Evolutionary conservation across 2,329 filamentous ascomycete genomes (phyloP), one percentile per base, ranked within the genome.

Genomic region (Sporothrix sp.): DNA sequence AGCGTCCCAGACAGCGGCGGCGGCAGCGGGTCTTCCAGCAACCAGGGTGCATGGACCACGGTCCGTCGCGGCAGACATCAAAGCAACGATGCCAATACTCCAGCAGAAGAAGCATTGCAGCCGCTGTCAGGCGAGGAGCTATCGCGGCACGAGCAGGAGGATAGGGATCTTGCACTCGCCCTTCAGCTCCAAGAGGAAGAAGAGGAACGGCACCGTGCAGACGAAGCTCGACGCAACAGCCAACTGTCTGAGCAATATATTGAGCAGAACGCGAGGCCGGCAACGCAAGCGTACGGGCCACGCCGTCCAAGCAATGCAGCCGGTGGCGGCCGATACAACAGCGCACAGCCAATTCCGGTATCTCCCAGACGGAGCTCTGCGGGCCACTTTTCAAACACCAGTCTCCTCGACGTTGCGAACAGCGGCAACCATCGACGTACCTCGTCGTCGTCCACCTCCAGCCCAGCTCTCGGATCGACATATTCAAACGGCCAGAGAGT

Each of bases 131-230:
- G 13, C 23, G 36, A 53, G 10, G 21, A 43, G 25, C 40, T 50
- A 13, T 43, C 48, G n/a, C 66, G 69, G 55, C 67, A 73, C 56
- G 74, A 84, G 67, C 76, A 94, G 70, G 81, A 96, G 67, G 90
- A 96, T 60, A 81, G 90, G 53, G 87, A 93, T 54, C 68, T 96
- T 27, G 93, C 93, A 0, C 74, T 97, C 3, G 90, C 91, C 0
- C 73, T 98, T 7, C 93, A 97, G 62, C 76, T 96, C 1, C 91
- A 97, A 63, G 93, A 97, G 61, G 89, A 95, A 63, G 91, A 97
- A 65, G 88, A 96, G 56, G 82, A 88, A 60, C 77, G 81, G 13
- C 80, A 89, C 56, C 76, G 78, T n/a, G 58, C 62, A 7, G 75
- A 79, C 45, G 75, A 81, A 44, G 79, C 77, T 9, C 76, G 82